Percentiles rank a stretch among this genome's conserved stretches.
Conservation (phyloP, 177 flowering plant species). For the Telopea speciosissima region DNA sequence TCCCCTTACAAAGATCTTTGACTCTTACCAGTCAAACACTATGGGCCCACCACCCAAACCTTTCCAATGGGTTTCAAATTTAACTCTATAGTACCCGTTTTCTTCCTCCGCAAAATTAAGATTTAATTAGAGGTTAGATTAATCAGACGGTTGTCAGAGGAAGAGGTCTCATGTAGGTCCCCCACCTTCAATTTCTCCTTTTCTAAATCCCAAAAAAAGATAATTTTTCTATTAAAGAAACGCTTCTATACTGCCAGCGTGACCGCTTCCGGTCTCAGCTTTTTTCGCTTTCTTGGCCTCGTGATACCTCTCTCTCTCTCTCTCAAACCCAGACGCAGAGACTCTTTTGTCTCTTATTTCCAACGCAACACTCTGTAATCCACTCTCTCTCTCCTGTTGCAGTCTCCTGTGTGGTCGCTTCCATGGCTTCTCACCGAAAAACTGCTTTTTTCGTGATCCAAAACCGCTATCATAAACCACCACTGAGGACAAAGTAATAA, state of each 20-base stretch:
- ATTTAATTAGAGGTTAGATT: no score
- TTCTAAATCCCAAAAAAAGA: no score
- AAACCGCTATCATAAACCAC: conserved; percentile 6
- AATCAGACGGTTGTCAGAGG: no score
- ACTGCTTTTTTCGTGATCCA: neutral
- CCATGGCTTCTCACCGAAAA: conserved; percentile 14
- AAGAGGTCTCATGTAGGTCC: no score
- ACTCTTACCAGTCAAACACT: neutral
- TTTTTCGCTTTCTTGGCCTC: neutral
- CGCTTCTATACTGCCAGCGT: neutral
- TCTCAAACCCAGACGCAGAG: no score
- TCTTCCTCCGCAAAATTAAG: no score
- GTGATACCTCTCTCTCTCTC: neutral
- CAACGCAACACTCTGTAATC: neutral
- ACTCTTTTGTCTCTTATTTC: neutral
- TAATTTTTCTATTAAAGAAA: neutral
- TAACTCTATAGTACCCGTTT: no score
- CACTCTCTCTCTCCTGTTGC: conserved; percentile 15
- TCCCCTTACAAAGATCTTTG: neutral
- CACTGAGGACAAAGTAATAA: neutral
- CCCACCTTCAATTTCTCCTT: neutral
- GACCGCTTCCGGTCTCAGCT: neutral
- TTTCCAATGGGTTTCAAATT: no score
- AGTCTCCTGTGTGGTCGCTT: neutral
- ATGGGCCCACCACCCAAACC: neutral